Evolutionary conservation across 176 grass and related monocot species (phyloP).

Genomic region (Puccinellia tenuiflora): DNA sequence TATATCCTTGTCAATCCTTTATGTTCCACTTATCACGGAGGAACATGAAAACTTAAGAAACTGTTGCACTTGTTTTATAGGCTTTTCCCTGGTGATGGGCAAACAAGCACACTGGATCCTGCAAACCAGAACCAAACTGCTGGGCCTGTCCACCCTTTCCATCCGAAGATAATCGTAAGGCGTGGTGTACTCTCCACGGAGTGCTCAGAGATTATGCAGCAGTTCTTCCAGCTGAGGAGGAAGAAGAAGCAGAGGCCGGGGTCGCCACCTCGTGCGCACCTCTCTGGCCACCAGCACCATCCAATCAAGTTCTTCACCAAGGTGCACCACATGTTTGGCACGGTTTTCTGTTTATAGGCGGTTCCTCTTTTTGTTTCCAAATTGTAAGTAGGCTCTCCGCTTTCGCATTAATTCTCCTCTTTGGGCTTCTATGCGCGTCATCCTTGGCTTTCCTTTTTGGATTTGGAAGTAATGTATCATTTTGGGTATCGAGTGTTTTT

Average conservation of each 20-base stretch:
- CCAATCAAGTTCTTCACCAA: conserved; percentile 82
- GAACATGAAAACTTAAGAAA: not conserved
- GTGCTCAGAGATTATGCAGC: conserved; percentile 80
- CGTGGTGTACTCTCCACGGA: conserved; percentile 64
- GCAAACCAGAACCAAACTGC: conserved; percentile 12
- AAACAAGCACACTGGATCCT: conserved; percentile 47
- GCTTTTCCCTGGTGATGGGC: conserved; percentile 72
- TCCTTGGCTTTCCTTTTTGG: not conserved
- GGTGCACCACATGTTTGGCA: conserved; percentile 62
- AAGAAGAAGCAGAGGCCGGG: conserved; percentile 61
- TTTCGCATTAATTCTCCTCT: not conserved
- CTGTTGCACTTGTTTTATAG: conserved; percentile 26
- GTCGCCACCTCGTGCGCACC: conserved; percentile 25
- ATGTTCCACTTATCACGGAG: not conserved
- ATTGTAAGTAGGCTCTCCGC: not conserved
- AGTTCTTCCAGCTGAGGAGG: conserved; percentile 84
- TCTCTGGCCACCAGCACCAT: conserved; percentile 39
- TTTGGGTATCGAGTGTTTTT: not conserved
- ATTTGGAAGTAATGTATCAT: not conserved
- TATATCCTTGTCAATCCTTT: not conserved
- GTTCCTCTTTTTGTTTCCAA: not conserved
- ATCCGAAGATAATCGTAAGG: conserved; percentile 78
- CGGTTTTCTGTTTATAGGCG: conserved; percentile 70
- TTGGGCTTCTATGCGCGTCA: not conserved
- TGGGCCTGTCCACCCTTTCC: conserved; percentile 84